Evolutionary conservation across 371 early-diverging fungal genomes (phyloP), one percentile per base, ranked within the genome.

Genomic region (Coemansia sp.): DNA sequence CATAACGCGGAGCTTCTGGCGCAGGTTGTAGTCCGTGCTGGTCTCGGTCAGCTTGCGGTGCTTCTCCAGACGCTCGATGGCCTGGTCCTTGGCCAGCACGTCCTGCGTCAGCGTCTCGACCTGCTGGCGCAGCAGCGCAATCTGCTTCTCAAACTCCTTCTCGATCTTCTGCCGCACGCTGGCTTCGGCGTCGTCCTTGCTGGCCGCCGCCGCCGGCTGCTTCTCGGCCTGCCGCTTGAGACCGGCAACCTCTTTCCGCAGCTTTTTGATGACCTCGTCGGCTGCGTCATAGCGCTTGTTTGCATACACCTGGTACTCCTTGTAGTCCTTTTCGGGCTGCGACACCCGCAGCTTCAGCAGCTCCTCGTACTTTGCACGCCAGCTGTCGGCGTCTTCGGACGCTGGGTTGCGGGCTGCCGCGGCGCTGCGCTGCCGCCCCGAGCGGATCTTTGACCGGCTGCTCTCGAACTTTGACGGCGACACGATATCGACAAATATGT

Each of bases 291-390:
- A 72, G 26, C 74, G 76, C 55, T 61, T 58, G 49, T 67, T 51
- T 5, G 76, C 72, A 3, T 60, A 53, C 30, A 36, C 39, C 33
- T 59, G 61, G 34, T 57, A 63, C 39, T 71, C 72, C 4, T 47
- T 56, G 36, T 66, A 66, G 20, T 72, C 74, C 38, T 55, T 55
- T 36, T 75, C 76, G 2, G 72, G 60, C 63, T 71, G 53, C 16
- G 72, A 59, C 47, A 61, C 58, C 35, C 76, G 66, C 61, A 71
- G 53, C 38, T 10, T 50, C 40, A 65, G 54, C 41, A 74, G 53
- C 31, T 74, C 74, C 52, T 74, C 65, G 62, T 69, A 74, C 62
- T 69, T 74, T 61, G 56, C 60, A 14, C 62, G 74, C 74, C 74
- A 74, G 47, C 35, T 50, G 2, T 36, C 59, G 14, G 57, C 16